phyloP scores from a whole-genome alignment of 2,329 filamentous ascomycete species.

The Aspergillus pseudoviridinutans region DNA sequence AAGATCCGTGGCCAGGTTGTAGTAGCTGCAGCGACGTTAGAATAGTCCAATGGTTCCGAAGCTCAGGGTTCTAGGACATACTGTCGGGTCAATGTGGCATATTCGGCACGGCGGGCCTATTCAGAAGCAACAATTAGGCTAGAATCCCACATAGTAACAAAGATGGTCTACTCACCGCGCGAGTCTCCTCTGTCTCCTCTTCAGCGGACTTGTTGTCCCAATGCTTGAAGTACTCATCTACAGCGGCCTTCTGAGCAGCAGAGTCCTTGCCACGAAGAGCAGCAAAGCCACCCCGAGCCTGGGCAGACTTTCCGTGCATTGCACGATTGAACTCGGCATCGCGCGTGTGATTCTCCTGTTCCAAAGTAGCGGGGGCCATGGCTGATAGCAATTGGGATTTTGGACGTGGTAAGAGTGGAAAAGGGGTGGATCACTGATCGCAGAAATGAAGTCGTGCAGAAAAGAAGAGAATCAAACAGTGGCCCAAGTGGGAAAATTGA shows the following conservation, averaged over 20 bases:
- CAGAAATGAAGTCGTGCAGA: conserved; percentile 10
- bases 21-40: conserved; percentile 60
- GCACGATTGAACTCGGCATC: conserved; percentile 90
- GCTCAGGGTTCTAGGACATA: conserved; percentile 48
- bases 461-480: conserved; percentile 2
- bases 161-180: conserved; percentile 58
- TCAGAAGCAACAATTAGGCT: conserved; percentile 8
- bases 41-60: not conserved
- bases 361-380: conserved; percentile 59
- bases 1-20: conserved; percentile 92
- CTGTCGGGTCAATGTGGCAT: conserved; percentile 90
- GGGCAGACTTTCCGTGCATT: conserved; percentile 72
- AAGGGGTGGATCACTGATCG: conserved; percentile 12
- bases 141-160: not conserved
- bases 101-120: conserved; percentile 76
- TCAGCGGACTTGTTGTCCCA: conserved; percentile 81
- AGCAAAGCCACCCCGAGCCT: conserved; percentile 67
- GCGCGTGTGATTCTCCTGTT: conserved; percentile 75
- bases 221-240: conserved; percentile 94
- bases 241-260: conserved; percentile 71
- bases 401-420: conserved; percentile 12
- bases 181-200: conserved; percentile 76
- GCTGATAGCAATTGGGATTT: conserved; percentile 20
- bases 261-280: conserved; percentile 84
- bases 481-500: conserved; percentile 9